phyloP scores from a whole-genome alignment of 345 rosid species.

The Nephelium lappaceum region DNA sequence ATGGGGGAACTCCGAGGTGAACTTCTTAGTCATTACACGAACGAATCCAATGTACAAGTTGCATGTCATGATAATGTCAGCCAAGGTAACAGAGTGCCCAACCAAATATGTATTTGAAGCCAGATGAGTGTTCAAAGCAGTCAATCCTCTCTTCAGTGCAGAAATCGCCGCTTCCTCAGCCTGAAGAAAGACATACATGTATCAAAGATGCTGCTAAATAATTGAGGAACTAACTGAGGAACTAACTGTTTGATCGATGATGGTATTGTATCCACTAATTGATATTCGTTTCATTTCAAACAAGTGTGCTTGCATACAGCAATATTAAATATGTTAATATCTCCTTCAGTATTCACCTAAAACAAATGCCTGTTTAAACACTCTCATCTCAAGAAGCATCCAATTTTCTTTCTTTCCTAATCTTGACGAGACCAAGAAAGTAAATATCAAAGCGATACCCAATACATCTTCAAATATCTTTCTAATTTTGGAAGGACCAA shows the following conservation, averaged over 20 bases:
- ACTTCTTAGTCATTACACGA: slow-evolving; percentile 65
- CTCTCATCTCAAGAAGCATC: too few species aligned
- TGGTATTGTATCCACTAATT: background rate
- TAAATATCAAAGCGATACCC: too few species aligned
- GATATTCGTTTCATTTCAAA: too few species aligned
- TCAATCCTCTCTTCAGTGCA: slow-evolving; percentile 78
- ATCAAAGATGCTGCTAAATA: background rate
- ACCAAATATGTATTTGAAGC: slow-evolving; percentile 84
- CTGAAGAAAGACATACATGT: slow-evolving; percentile 28
- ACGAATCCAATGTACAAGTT: slow-evolving; percentile 62
- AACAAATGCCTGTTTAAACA: too few species aligned
- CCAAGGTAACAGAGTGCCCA: slow-evolving; percentile 87
- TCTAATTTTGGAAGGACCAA: too few species aligned
- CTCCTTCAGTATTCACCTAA: too few species aligned
- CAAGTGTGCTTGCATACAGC: background rate
- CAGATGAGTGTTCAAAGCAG: slow-evolving; percentile 70
- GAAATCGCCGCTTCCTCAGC: slow-evolving; percentile 81
- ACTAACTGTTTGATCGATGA: background rate
- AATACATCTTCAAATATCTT: too few species aligned
- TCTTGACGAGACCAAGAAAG: too few species aligned
- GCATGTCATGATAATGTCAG: slow-evolving; percentile 80
- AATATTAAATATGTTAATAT: too few species aligned
- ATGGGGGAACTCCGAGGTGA: slow-evolving; percentile 89
- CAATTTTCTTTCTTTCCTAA: too few species aligned
- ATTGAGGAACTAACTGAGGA: background rate